Percentiles rank a stretch among this genome's conserved stretches.
phyloP scores from a whole-genome alignment of 2,329 filamentous ascomycete genomes.

The Aspergillus tamarii region DNA sequence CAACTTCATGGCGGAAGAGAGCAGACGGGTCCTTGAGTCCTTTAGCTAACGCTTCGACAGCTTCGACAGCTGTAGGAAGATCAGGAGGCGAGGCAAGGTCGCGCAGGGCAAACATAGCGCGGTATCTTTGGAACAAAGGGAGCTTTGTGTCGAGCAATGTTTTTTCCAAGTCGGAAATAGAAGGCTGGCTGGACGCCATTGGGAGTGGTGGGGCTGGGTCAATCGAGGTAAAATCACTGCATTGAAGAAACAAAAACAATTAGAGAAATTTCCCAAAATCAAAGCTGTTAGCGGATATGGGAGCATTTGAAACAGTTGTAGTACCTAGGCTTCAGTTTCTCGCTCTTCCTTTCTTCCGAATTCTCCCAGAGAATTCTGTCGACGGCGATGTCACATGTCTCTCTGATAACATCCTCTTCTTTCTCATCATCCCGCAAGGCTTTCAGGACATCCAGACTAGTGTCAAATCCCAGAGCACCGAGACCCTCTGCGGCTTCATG shows the following conservation, averaged over 20 bases:
- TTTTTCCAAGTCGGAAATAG: conserved; percentile 74
- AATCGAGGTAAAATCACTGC: conserved; percentile 90
- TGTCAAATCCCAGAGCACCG: conserved; percentile 77
- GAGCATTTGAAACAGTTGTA: not conserved
- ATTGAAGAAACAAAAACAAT: conserved; percentile 33
- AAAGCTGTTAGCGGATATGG: conserved; percentile 9
- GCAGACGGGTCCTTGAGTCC: conserved; percentile 85
- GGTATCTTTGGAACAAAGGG: conserved; percentile 89
- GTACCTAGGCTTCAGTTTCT: conserved; percentile 82
- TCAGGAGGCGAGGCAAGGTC: conserved; percentile 93
- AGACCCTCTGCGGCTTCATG: conserved; percentile 96
- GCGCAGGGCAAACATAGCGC: conserved; percentile 96
- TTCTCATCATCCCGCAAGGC: conserved; percentile 72
- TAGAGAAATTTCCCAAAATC: conserved; percentile 17
- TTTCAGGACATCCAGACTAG: conserved; percentile 73
- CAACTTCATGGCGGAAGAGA: conserved; percentile 95
- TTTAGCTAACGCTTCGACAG: conserved; percentile 80
- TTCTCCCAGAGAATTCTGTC: conserved; percentile 94
- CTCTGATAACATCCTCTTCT: conserved; percentile 80
- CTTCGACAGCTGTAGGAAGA: conserved; percentile 84
- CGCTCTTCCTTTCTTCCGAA: conserved; percentile 68
- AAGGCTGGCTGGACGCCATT: conserved; percentile 61
- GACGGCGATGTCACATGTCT: conserved; percentile 97
- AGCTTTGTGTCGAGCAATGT: conserved; percentile 76
- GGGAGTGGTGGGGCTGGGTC: conserved; percentile 91